phyloP scores from a whole-genome alignment of 2,329 filamentous ascomycete genomes.

The Calonectria hawksworthii region DNA sequence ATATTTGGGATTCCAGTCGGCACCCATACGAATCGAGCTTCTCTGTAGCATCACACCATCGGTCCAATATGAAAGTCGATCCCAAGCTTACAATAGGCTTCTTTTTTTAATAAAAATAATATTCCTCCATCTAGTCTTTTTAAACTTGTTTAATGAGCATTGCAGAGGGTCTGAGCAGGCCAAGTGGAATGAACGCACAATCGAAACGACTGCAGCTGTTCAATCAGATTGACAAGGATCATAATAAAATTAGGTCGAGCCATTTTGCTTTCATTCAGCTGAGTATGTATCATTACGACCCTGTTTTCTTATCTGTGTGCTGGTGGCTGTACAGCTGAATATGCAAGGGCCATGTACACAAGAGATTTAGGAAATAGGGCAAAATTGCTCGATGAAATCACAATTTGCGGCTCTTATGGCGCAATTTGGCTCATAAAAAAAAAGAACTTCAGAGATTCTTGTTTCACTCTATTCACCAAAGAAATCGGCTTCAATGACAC shows the following conservation, averaged over 20 bases:
- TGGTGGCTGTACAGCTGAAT: not conserved
- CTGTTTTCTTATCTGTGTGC: not conserved
- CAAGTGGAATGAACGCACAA: not conserved
- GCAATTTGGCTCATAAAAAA: not conserved
- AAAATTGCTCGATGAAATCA: not conserved
- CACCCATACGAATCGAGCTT: not conserved
- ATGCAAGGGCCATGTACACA: not conserved
- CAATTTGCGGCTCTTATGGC: not conserved
- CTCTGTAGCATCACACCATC: not conserved
- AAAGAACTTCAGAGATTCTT: not conserved
- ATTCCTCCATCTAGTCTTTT: not conserved
- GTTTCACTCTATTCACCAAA: not conserved
- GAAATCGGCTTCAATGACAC: not conserved
- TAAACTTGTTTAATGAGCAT: not conserved
- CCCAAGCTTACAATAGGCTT: not conserved
- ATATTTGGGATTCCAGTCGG: not conserved
- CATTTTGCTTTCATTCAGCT: not conserved
- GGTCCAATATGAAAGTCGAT: not conserved
- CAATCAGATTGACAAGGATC: not conserved
- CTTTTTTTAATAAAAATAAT: not conserved
- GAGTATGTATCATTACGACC: not conserved
- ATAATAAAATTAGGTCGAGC: not conserved
- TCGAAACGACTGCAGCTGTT: not conserved
- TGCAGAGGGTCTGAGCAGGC: not conserved
- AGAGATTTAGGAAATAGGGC: not conserved